Evolutionary conservation across 1,284 basidiomycete species (phyloP), one percentile per base, ranked within the genome.

Genomic region (Chalciporus sp.): DNA sequence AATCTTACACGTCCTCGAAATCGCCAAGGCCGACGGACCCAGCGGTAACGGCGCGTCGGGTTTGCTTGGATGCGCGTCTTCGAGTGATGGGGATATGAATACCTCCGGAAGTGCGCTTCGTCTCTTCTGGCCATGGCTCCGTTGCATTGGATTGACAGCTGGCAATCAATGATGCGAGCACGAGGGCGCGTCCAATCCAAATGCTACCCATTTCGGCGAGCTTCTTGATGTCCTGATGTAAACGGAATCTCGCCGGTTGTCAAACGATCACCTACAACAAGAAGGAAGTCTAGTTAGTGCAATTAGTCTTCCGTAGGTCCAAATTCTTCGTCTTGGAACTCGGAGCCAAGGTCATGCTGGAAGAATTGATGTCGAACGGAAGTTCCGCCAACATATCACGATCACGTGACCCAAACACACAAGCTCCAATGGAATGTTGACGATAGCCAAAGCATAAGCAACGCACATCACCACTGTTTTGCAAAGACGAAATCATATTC

Each of bases 1-100:
- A n/a, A 2, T 67, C 72, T 62, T 64, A 83, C 81, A 81, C 67
- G 63, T 83, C 81, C 14, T 72, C 58, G 53, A 69, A 76, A 57
- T 83, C 76, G 11, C 79, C 61, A 3, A 66, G 64, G 16, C 65
- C 66, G 37, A 67, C 63, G 44, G 66, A 58, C 16, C 64, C 67
- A 8, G 56, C 45, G 35, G 31, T 54, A 14, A 53, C 53, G 42
- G 61, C 51, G n/a, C 64, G 63, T 26, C 52, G 61, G 35, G 42
- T 17, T 23, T 31, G 50, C 31, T 17, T 33, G 2, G 53, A 50
- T 6, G 10, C 33, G 3, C 29, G 46, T 19, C 37, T 52, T 46
- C 57, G 61, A 40, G 55, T 27, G 42, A 70, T 57, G 47, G 67
- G 70, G 2, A 72, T 7, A 26, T 71, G 61, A 3, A 71, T 41